Evolutionary conservation across 192 early-diverging fungal species (phyloP), one percentile per base, ranked within the genome.

Genomic region (Backusella psychrophila): DNA sequence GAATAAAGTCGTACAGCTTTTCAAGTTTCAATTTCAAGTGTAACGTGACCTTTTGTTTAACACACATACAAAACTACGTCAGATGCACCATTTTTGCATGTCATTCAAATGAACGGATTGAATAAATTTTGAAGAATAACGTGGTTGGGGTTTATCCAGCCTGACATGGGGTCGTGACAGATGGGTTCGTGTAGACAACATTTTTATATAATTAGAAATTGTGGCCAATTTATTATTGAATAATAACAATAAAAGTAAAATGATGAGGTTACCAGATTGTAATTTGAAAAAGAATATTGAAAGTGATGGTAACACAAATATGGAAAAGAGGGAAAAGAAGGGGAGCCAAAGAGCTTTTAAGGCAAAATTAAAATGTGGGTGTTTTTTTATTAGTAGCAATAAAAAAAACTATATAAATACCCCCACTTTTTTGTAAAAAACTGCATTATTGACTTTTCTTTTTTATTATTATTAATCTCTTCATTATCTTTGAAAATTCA

Each of bases 291-390:
- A 63, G 23, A 9, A 63, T 29, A n/a, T 63, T 23, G 26, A 14
- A 63, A 63, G 26, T 29, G 26, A 21, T 63, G 26, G 56, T 63
- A 29, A 63, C 56, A 63, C 56, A 29, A 63, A 63, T 29, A 63
- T 12, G 26, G 9, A 63, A 63, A 29, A 29, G 56, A 12, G 23
- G n/a, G 46, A 49, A 49, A 49, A 63, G 12, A 8, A 63, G 26
- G 53, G 56, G 56, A 29, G 12, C 26, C 9, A 63, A 63, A 49
- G 6, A 49, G 56, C 23, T 63, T 63, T 59, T 59, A 59, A 59
- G 56, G 56, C 56, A 59, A 59, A 59, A 59, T 59, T 59, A 59
- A 59, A 59, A 59, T 59, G 56, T 59, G 56, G 21, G 46, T 49
- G 46, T 49, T 49, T 49, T 49, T 49, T 49, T n/a, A 49, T n/a